phyloP scores from a whole-genome alignment of 2,329 filamentous ascomycete species.

The Xylogone sp. region DNA sequence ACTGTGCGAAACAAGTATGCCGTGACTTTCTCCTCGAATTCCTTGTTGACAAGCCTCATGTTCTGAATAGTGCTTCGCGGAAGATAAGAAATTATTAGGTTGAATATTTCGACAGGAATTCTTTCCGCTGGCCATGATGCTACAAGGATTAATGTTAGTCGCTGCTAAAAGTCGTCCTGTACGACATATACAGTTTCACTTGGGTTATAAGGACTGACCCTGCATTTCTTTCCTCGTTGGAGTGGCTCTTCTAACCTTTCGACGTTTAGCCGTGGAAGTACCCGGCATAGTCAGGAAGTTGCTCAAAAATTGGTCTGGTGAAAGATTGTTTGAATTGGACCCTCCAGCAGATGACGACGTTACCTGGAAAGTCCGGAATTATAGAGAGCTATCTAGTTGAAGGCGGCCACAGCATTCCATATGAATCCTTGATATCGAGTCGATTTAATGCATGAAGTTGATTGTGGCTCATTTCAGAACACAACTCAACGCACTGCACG shows the following conservation, averaged over 20 bases:
- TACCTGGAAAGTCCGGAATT: neutral
- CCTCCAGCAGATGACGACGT: neutral
- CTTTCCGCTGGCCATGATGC: conserved; percentile 32
- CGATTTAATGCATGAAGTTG: neutral
- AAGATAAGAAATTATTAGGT: conserved; percentile 50
- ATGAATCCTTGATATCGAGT: neutral
- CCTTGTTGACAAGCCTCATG: conserved; percentile 57
- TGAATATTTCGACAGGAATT: conserved; percentile 61
- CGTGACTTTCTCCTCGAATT: conserved; percentile 56
- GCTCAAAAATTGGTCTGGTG: neutral
- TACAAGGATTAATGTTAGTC: neutral
- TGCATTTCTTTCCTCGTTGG: neutral
- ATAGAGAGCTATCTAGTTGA: neutral
- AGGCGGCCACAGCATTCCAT: neutral
- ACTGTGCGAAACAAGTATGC: conserved; percentile 57
- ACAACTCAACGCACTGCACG: neutral
- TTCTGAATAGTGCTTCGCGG: conserved; percentile 54
- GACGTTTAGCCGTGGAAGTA: neutral
- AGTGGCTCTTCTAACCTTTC: neutral
- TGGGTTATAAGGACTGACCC: neutral
- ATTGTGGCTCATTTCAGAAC: neutral
- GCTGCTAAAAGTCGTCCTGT: neutral
- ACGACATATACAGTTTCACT: neutral
- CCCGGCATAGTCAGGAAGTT: neutral
- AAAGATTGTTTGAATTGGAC: neutral